Evolutionary conservation across 2,329 filamentous ascomycete species (phyloP).

Genomic region (Penicillium aurantiogriseum): DNA sequence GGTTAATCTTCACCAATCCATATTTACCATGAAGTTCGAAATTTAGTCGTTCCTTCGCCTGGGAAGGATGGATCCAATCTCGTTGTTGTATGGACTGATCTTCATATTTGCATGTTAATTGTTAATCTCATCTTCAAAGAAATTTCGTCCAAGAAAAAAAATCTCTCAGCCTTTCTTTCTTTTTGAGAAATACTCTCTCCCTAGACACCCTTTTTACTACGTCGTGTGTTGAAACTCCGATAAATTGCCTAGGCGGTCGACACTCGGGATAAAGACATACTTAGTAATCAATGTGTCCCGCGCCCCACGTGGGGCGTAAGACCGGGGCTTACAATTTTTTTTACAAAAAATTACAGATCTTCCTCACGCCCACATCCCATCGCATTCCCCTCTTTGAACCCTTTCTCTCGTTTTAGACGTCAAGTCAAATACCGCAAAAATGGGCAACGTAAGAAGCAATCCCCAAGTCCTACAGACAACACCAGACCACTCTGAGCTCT

Average conservation of each 20-base stretch:
- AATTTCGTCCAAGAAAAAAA: too few relatives aligned
- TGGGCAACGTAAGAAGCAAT: slow-evolving; percentile 28
- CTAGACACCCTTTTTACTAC: neutral
- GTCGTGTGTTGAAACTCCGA: neutral
- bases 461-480: neutral
- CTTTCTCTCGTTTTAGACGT: slow-evolving; percentile 36
- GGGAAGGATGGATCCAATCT: too few relatives aligned
- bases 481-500: neutral
- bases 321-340: slow-evolving; percentile 9
- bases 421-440: slow-evolving; percentile 19
- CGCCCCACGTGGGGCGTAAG: slow-evolving; percentile 7
- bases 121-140: neutral
- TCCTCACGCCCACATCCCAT: slow-evolving; percentile 11
- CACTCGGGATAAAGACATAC: slow-evolving; percentile 36
- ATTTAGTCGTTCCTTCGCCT: neutral
- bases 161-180: rapidly evolving
- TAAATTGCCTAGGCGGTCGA: slow-evolving; percentile 11
- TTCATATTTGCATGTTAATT: neutral
- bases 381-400: slow-evolving; percentile 27
- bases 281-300: neutral
- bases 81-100: neutral
- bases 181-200: neutral
- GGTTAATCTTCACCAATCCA: too few relatives aligned
- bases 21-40: neutral
- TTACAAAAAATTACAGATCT: slow-evolving; percentile 10